Evolutionary conservation across 768 basidiomycete genomes (phyloP).

Genomic region (Lactarius evosmus): DNA sequence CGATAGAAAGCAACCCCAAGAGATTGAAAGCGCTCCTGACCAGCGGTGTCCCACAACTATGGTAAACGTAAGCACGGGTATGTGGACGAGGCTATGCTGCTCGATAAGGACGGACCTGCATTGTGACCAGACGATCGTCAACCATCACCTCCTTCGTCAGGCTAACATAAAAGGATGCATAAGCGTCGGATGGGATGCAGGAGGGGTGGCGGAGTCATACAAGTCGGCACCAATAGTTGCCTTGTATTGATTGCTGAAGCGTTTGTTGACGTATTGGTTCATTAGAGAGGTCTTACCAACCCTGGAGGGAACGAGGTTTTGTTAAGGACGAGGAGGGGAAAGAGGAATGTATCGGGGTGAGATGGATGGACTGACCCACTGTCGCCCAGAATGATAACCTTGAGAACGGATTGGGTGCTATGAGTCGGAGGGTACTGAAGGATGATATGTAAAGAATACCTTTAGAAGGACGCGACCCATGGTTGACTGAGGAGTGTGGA

Average conservation of each 20-base stretch:
- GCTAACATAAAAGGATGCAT: conserved; percentile 39
- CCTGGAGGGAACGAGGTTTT: conserved; percentile 40
- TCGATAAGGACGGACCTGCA: conserved; percentile 69
- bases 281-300: conserved; percentile 99
- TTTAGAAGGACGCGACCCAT: conserved; percentile 90
- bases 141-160: conserved; percentile 99
- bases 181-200: conserved; percentile 16
- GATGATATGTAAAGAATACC: conserved; percentile 40
- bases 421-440: conserved; percentile 12
- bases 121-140: conserved; percentile 95
- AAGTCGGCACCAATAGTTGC: conserved; percentile 98
- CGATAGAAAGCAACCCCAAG: conserved; percentile 99
- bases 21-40: conserved; percentile 99
- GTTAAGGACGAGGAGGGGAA: conserved; percentile 19
- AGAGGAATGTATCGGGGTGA: background rate
- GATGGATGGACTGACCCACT: conserved; percentile 65
- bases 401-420: conserved; percentile 13
- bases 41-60: conserved; percentile 99
- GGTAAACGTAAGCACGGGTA: background rate
- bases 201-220: conserved; percentile 47
- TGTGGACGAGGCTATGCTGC: background rate
- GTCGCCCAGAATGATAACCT: conserved; percentile 99
- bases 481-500: conserved; percentile 28
- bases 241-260: conserved; percentile 99
- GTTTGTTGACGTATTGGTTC: conserved; percentile 99